Percentiles rank a stretch among this genome's conserved stretches.
phyloP scores from a whole-genome alignment of 441 rosid species.

The Erodium moschatum region DNA sequence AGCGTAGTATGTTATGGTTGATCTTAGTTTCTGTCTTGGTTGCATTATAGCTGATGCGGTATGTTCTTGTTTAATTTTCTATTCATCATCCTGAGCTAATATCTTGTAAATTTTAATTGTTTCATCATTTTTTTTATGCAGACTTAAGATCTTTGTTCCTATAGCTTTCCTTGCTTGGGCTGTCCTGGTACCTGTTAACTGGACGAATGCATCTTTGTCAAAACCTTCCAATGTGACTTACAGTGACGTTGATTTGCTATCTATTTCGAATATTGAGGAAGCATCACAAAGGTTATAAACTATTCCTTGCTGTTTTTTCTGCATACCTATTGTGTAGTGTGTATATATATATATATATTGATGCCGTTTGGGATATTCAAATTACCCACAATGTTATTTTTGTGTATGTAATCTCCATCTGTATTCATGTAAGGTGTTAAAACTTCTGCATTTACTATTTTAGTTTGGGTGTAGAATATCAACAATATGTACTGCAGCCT shows the following conservation, averaged over 20 bases:
- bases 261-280: slow-evolving; percentile 67
- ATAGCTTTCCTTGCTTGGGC: slow-evolving; percentile 72
- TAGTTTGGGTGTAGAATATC: background rate
- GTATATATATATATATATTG: background rate
- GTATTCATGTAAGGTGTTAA: background rate
- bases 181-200: slow-evolving; percentile 71
- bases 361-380: background rate
- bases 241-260: slow-evolving; percentile 77
- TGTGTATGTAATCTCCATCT: background rate
- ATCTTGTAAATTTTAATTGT: background rate
- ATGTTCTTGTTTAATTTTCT: background rate
- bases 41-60: background rate
- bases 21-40: background rate
- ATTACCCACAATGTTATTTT: background rate
- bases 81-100: background rate
- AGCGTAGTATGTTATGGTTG: background rate
- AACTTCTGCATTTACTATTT: background rate
- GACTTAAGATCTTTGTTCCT: slow-evolving; percentile 87
- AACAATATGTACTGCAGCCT: background rate
- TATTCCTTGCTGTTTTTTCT: slow-evolving; percentile 2
- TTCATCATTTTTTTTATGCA: slow-evolving; percentile 25
- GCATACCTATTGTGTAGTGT: background rate
- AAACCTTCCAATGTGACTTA: slow-evolving; percentile 45
- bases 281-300: slow-evolving; percentile 47
- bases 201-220: slow-evolving; percentile 37